These are phyloP conservation scores for Amoebophrya sp. DNA, from an alignment of 169 alveolate genomes.

Conservation along the genomic window DNA sequence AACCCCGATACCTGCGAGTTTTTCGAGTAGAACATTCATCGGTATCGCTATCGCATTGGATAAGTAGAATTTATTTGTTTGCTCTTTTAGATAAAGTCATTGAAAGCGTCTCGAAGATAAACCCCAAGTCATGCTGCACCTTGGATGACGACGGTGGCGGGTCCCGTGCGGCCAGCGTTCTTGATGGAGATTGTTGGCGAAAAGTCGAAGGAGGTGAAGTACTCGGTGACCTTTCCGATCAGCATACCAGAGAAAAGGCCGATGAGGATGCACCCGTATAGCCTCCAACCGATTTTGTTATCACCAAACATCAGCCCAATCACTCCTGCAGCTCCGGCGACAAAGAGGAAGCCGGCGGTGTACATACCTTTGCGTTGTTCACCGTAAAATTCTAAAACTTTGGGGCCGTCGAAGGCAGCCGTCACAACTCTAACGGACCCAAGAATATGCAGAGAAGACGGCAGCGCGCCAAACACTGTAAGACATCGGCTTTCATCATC, in stretches of 20 bases:
- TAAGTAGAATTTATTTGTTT: too few species aligned
- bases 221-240: constrained; percentile 56
- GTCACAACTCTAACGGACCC: too few species aligned
- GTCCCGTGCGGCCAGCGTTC: constrained; percentile 48
- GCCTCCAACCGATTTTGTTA: constrained; percentile 11
- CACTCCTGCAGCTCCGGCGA: neutral
- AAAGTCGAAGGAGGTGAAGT: constrained; percentile 55
- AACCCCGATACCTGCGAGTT: constrained; percentile 39
- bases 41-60: too few species aligned
- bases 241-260: constrained; percentile 57
- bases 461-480: too few species aligned
- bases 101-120: too few species aligned
- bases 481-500: too few species aligned
- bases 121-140: too few species aligned
- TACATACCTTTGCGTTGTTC: neutral
- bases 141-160: constrained; percentile 56
- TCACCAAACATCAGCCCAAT: neutral
- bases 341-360: neutral
- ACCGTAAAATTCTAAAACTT: too few species aligned
- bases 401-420: too few species aligned
- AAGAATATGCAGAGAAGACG: too few species aligned
- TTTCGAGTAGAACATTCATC: too few species aligned
- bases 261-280: constrained; percentile 42
- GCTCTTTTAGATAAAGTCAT: too few species aligned
- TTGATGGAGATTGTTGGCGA: constrained; percentile 54